Evolutionary conservation across 2,329 filamentous ascomycete genomes (phyloP), one percentile per base, ranked within the genome.

Genomic region (Fusarium sp.): DNA sequence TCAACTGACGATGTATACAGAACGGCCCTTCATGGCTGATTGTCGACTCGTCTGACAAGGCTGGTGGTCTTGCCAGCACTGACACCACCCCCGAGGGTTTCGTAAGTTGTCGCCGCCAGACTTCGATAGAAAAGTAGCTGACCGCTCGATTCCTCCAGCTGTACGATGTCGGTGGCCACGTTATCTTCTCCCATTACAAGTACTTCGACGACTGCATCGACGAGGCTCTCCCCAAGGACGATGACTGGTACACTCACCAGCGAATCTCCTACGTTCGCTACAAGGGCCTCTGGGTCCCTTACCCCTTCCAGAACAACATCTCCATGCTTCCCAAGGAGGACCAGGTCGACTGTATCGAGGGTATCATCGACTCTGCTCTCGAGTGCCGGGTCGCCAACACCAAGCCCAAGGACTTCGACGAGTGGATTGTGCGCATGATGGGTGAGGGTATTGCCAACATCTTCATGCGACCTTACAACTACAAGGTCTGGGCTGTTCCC

Each of bases 291-390:
- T 99, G 96, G 96, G 96, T 99, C 60, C 95, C 96, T 54, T 99
- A 99, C 84, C 96, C 96, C 70, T 97, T 99, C 90, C 96, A 99
- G 86, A 99, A 98, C 89, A 99, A 99, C 87, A 95, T 99, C 79
- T 97, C 96, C 76, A 95, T 97, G 90, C 84, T 99, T 77, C 92
- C 93, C 80, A 97, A 97, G 86, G 93, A 97, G 72, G 96, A 99
- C 77, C 94, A 99, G 84, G 94, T 97, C 71, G 90, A 88, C 78
- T 96, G 93, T 81, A 91, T 99, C 76, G 93, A 98, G 73, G 95
- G 95, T 70, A 89, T 99, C 85, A 97, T 99, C 73, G 95, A 99
- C 80, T 92, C 96, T 67, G 92, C 96, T 62, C 81, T 98, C 71
- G 93, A 95, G 82, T 88, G 89, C 76, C 92, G 94, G 75, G 92